phyloP scores from a whole-genome alignment of 768 basidiomycete species.

The Kwoniella dejecticola region DNA sequence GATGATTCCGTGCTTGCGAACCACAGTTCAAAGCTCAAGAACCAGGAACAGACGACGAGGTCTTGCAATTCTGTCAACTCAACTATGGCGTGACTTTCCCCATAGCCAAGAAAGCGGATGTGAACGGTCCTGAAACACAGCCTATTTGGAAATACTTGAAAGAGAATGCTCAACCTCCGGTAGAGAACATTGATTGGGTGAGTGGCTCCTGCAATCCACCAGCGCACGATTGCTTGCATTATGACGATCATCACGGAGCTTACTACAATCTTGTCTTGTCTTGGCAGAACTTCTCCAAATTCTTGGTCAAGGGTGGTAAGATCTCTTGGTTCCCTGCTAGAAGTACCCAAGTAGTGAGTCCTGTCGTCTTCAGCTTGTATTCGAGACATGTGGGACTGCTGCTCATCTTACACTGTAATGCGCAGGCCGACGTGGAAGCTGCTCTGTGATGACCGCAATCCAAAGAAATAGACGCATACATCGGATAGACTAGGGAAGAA shows the following conservation, averaged over 20 bases:
- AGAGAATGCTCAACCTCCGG: constrained; percentile 44
- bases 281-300: constrained; percentile 52
- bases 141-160: constrained; percentile 55
- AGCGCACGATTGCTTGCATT: background rate
- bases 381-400: too few species aligned
- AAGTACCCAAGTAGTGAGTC: constrained; percentile 49
- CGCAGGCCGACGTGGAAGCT: constrained; percentile 30
- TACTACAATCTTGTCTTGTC: background rate
- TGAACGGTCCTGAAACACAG: constrained; percentile 55
- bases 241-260: background rate
- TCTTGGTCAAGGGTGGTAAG: constrained; percentile 52
- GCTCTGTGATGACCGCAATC: constrained; percentile 7
- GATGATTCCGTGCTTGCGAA: too few species aligned
- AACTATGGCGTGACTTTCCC: constrained; percentile 57
- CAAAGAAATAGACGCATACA: background rate
- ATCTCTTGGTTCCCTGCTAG: constrained; percentile 53
- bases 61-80: constrained; percentile 52
- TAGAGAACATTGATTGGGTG: constrained; percentile 54
- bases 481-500: too few species aligned
- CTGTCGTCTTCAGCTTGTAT: background rate
- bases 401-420: background rate
- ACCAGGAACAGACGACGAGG: constrained; percentile 54
- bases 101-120: constrained; percentile 55
- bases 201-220: constrained; percentile 1
- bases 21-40: constrained; percentile 56